Conservation (phyloP, 2,329 filamentous ascomycete species). For the Calonectria hongkongensis region DNA sequence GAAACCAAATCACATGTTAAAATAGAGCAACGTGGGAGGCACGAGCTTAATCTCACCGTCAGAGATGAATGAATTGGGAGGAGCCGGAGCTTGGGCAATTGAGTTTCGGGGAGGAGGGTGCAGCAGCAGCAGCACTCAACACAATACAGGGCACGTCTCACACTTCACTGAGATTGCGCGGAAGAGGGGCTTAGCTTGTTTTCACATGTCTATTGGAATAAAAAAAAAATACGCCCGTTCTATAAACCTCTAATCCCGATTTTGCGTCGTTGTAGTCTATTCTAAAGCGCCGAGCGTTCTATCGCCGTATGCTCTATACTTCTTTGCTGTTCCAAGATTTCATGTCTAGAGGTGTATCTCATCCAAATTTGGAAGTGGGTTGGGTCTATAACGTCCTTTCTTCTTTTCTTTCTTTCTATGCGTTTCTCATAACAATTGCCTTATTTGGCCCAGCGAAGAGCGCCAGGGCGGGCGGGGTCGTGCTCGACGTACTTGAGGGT, state of each 20-base stretch:
- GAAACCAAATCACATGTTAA: constrained; percentile 22
- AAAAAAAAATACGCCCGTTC: background rate
- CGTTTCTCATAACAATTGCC: constrained; percentile 1
- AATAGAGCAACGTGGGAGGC: constrained; percentile 7
- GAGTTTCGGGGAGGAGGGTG: background rate
- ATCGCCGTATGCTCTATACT: background rate
- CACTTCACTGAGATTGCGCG: background rate
- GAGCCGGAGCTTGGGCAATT: background rate
- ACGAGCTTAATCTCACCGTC: constrained; percentile 9
- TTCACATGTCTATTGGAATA: constrained; percentile 2
- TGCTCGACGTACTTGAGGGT: constrained; percentile 56
- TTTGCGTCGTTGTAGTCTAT: constrained; percentile 19
- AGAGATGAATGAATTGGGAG: background rate
- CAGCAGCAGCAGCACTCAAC: background rate
- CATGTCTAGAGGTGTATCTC: background rate
- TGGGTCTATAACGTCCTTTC: background rate
- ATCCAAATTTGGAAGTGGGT: constrained; percentile 11
- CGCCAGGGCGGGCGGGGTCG: constrained; percentile 51
- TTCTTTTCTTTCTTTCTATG: background rate
- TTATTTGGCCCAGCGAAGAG: constrained; percentile 55
- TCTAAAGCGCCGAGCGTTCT: constrained; percentile 7
- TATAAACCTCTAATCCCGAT: constrained; percentile 11
- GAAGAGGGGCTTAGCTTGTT: background rate
- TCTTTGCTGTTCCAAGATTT: background rate
- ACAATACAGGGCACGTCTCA: background rate